Conservation (phyloP, 192 early-diverging fungal species). For the Coemansia aciculifera region DNA sequence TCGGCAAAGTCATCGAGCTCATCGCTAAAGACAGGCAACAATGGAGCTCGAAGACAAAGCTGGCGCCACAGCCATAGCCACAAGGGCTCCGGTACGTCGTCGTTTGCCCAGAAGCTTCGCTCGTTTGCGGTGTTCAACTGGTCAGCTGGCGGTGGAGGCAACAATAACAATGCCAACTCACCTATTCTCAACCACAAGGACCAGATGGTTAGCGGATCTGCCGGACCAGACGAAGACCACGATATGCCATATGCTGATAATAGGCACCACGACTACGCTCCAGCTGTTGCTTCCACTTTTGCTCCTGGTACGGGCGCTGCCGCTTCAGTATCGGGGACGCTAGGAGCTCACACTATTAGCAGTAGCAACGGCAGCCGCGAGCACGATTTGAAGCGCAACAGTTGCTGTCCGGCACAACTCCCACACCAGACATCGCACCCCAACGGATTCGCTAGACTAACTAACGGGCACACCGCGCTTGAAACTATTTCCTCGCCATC, state of each 20-base stretch:
- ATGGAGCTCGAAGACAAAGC: constrained; percentile 27
- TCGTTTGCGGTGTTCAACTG: constrained; percentile 47
- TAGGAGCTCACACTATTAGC: neutral
- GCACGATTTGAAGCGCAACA: constrained; percentile 6
- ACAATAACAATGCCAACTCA: neutral
- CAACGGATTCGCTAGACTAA: constrained; percentile 5
- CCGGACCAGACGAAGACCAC: constrained; percentile 1
- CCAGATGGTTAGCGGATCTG: constrained; percentile 1
- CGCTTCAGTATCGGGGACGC: neutral
- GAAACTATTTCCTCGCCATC: constrained; percentile 15
- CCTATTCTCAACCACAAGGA: neutral
- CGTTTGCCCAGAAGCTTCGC: constrained; percentile 51
- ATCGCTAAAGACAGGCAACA: constrained; percentile 21
- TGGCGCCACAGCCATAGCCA: constrained; percentile 41
- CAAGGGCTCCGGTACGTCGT: constrained; percentile 13
- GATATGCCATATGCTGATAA: neutral
- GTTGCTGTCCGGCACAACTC: constrained; percentile 21
- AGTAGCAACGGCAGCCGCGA: constrained; percentile 3
- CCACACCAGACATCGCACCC: constrained; percentile 6
- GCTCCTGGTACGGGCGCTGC: neutral
- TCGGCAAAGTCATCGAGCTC: constrained; percentile 50
- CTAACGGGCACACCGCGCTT: constrained; percentile 7
- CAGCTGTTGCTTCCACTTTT: neutral
- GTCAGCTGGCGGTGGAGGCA: constrained; percentile 23
- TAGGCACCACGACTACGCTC: constrained; percentile 1